These are phyloP conservation scores for Leptographium galeiforme DNA, from an alignment of 2,329 filamentous ascomycete genomes.

Conservation along the genomic window DNA sequence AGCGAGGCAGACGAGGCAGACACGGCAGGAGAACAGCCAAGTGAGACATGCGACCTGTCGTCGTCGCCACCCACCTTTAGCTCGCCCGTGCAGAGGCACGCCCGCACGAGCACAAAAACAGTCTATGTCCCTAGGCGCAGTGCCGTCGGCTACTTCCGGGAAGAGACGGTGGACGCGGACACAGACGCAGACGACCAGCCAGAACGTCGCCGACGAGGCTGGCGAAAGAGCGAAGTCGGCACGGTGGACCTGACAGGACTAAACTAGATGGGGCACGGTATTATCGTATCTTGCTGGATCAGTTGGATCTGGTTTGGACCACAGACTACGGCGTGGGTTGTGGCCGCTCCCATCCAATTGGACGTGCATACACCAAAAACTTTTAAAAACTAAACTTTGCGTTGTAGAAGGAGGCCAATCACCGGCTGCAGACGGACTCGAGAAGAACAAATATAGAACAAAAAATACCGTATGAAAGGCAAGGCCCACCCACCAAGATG, in stretches of 20 bases:
- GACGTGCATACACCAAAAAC: neutral
- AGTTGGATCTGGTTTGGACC: too few relatives aligned
- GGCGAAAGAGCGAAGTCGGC: conserved; percentile 4
- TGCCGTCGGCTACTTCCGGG: conserved; percentile 16
- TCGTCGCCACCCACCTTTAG: neutral
- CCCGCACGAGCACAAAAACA: neutral
- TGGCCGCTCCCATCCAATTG: neutral
- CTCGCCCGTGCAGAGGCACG: neutral
- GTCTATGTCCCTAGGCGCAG: conserved; percentile 14
- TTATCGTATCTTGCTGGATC: too few relatives aligned
- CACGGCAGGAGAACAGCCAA: too few relatives aligned
- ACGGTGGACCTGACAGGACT: conserved; percentile 3
- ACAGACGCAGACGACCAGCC: conserved; percentile 8
- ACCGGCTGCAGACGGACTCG: neutral
- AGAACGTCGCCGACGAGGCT: neutral
- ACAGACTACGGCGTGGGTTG: too few relatives aligned
- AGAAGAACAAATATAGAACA: neutral
- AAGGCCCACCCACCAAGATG: neutral
- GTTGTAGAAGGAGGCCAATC: neutral
- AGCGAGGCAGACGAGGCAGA: neutral
- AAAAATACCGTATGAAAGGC: neutral
- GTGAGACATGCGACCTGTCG: neutral
- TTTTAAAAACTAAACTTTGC: neutral
- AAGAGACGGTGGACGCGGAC: conserved; percentile 14
- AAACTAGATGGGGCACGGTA: neutral